Conservation (phyloP, 2,329 filamentous ascomycete species). For the Aspergillus jensenii region DNA sequence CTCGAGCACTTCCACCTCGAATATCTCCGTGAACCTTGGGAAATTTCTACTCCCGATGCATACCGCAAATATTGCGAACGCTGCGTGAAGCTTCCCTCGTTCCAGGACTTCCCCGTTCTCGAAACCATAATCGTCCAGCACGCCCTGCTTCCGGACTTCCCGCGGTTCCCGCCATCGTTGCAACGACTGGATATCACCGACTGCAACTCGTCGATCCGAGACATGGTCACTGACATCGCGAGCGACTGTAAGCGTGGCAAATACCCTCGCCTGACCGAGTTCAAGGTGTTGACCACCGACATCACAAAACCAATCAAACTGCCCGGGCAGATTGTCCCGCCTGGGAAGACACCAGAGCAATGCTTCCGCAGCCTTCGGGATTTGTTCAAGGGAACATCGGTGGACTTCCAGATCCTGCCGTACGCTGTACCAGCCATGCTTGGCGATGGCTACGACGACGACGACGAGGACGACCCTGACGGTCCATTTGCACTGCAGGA, state of each 20-base stretch:
- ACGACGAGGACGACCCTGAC: background rate
- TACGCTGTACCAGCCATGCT: background rate
- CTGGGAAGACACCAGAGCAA: constrained; percentile 16
- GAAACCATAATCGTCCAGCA: constrained; percentile 17
- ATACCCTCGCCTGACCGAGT: constrained; percentile 18
- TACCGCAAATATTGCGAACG: constrained; percentile 4
- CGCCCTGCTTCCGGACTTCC: constrained; percentile 20
- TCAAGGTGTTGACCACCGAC: constrained; percentile 20
- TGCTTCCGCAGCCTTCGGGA: constrained; percentile 15
- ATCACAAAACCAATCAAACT: constrained; percentile 18
- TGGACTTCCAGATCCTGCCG: constrained; percentile 17
- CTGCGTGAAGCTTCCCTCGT: constrained; percentile 17
- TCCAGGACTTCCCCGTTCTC: constrained; percentile 22
- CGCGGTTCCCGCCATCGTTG: constrained; percentile 19
- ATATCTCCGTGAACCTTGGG: constrained; percentile 3
- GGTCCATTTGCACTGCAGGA: background rate
- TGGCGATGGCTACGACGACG: background rate
- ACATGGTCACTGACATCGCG: constrained; percentile 20
- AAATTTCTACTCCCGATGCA: constrained; percentile 3
- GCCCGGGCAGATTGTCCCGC: constrained; percentile 16
- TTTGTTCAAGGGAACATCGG: constrained; percentile 20
- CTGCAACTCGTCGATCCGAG: constrained; percentile 22
- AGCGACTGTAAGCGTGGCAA: constrained; percentile 18
- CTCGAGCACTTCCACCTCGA: constrained; percentile 18
- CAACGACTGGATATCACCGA: constrained; percentile 19